Conservation (phyloP, 805 yeast genomes). For the Torulaspora maleeae region DNA sequence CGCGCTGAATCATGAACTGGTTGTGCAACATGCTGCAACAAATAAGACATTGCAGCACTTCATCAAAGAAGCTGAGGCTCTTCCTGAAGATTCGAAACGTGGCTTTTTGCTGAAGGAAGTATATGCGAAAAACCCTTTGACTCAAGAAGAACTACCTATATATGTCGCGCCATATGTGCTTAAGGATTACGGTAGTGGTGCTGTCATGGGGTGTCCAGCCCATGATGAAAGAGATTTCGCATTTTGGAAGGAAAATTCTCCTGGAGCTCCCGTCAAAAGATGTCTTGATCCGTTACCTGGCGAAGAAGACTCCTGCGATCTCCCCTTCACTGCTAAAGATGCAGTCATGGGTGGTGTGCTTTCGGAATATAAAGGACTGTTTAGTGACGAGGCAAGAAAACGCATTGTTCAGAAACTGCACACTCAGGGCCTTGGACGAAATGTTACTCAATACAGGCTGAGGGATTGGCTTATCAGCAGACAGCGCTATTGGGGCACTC, state of each 20-base stretch:
- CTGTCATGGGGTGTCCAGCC: conserved; percentile 98
- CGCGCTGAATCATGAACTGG: conserved; percentile 65
- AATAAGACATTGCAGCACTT: conserved; percentile 46
- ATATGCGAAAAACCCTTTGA: conserved; percentile 56
- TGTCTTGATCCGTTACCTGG: conserved; percentile 45
- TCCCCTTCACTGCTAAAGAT: conserved; percentile 39
- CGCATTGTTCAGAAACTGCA: conserved; percentile 44
- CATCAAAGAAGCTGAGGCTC: conserved; percentile 37
- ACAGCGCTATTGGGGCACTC: conserved; percentile 98
- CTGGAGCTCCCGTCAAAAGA: conserved; percentile 38
- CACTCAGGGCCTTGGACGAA: conserved; percentile 40
- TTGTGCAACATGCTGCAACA: conserved; percentile 35
- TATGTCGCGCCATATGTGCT: conserved; percentile 90
- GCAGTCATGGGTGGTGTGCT: conserved; percentile 49
- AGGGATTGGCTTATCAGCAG: conserved; percentile 95
- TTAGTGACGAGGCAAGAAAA: conserved; percentile 47
- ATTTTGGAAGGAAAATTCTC: conserved; percentile 69
- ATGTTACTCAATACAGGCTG: conserved; percentile 53
- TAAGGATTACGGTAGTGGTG: conserved; percentile 80
- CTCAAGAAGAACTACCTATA: conserved; percentile 52
- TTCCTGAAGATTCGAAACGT: conserved; percentile 47
- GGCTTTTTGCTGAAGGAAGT: conserved; percentile 53
- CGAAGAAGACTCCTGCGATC: conserved; percentile 8
- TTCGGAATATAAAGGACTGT: conserved; percentile 49
- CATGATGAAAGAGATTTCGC: conserved; percentile 81